Conservation (phyloP, 768 basidiomycete genomes). For the Pholiota molesta region DNA sequence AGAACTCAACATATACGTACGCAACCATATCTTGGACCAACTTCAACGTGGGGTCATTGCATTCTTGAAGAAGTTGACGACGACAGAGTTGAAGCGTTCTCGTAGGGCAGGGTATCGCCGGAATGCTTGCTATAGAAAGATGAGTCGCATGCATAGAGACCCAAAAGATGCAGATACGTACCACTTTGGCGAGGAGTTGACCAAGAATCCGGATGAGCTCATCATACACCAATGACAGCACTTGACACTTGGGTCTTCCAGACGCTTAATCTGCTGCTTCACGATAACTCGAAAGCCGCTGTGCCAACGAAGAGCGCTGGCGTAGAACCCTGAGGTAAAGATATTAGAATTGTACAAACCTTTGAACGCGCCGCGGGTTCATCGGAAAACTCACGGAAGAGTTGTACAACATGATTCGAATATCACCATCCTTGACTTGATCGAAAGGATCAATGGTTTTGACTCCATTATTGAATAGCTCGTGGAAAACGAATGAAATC, state of each 20-base stretch:
- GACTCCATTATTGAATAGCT: slow-evolving; percentile 95
- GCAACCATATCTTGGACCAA: slow-evolving; percentile 91
- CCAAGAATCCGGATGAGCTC: slow-evolving; percentile 96
- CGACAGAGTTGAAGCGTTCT: slow-evolving; percentile 94
- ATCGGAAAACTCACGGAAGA: slow-evolving; percentile 73
- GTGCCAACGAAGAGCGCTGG: slow-evolving; percentile 97
- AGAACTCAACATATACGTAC: slow-evolving; percentile 46
- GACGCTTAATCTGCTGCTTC: slow-evolving; percentile 96
- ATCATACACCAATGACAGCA: slow-evolving; percentile 97
- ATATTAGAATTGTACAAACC: background rate
- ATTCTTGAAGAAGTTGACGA: slow-evolving; percentile 96
- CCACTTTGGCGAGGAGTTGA: slow-evolving; percentile 88
- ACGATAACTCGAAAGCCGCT: slow-evolving; percentile 96
- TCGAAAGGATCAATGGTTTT: slow-evolving; percentile 98
- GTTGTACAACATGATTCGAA: slow-evolving; percentile 94
- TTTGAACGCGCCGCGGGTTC: background rate
- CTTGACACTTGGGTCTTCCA: slow-evolving; percentile 93
- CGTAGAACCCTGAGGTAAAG: slow-evolving; percentile 74
- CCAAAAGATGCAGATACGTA: slow-evolving; percentile 41
- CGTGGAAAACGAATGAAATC: slow-evolving; percentile 99
- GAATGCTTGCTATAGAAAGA: slow-evolving; percentile 78
- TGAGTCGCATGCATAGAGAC: background rate
- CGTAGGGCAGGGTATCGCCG: slow-evolving; percentile 91
- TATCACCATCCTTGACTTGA: slow-evolving; percentile 98
- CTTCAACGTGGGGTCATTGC: slow-evolving; percentile 92